These are phyloP conservation scores for Papilionanthe hybrid DNA, from an alignment of 116 monocot species.

Conservation along the genomic window DNA sequence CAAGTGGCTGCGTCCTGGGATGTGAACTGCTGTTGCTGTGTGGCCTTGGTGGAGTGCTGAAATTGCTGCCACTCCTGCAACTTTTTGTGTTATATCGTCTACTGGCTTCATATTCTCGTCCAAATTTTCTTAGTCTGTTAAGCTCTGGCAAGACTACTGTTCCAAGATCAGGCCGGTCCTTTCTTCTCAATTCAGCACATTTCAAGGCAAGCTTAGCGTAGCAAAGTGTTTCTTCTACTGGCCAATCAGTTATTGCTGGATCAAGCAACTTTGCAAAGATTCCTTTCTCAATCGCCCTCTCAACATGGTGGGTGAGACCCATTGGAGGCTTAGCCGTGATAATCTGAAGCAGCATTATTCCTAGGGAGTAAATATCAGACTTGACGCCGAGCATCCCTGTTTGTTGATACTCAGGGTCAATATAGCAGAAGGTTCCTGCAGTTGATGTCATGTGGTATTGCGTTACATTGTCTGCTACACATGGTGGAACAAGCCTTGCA, in stretches of 20 bases:
- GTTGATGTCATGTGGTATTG: slow-evolving; percentile 36
- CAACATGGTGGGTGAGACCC: slow-evolving; percentile 32
- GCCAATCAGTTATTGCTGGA: slow-evolving; percentile 32
- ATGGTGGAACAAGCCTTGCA: slow-evolving; percentile 28
- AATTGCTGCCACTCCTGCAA: neutral
- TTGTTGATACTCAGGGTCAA: slow-evolving; percentile 40
- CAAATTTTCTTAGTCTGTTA: slow-evolving; percentile 23
- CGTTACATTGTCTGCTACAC: slow-evolving; percentile 20
- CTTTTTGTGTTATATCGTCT: neutral
- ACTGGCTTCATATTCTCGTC: neutral
- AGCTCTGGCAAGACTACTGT: slow-evolving; percentile 40
- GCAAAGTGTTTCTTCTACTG: slow-evolving; percentile 26
- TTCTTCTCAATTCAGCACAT: slow-evolving; percentile 35
- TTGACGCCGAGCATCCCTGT: slow-evolving; percentile 34
- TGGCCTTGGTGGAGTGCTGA: slow-evolving; percentile 6
- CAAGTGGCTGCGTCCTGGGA: neutral
- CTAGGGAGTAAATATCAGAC: slow-evolving; percentile 32
- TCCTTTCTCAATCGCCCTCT: slow-evolving; percentile 26
- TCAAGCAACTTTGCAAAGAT: slow-evolving; percentile 24
- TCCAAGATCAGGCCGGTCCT: slow-evolving; percentile 35
- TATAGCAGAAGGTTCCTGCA: slow-evolving; percentile 38
- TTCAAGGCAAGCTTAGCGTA: slow-evolving; percentile 33
- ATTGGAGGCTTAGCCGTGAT: slow-evolving; percentile 36
- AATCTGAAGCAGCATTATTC: slow-evolving; percentile 37
- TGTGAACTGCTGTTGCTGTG: neutral